Conservation (phyloP, 306 rosid species). For the Rosa lucieae region DNA sequence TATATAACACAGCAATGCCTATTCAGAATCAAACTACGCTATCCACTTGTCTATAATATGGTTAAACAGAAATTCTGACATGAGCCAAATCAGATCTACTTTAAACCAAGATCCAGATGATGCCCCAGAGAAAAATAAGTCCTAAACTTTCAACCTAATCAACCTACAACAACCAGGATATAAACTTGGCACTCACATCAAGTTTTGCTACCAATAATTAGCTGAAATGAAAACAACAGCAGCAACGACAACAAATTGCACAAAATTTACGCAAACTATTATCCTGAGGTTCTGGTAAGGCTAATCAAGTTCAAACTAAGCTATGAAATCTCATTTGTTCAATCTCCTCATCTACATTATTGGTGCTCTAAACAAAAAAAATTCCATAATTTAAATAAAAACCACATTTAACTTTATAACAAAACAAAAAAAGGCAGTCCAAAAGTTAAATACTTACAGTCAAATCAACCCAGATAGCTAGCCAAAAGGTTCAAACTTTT, state of each 20-base stretch:
- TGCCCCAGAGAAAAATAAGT: background rate
- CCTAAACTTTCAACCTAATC: background rate
- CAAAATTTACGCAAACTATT: background rate
- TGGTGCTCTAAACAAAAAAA: background rate
- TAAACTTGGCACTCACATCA: constrained; percentile 32
- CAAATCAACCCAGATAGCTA: background rate
- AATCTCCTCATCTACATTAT: background rate
- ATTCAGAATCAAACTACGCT: background rate
- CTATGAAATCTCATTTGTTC: background rate
- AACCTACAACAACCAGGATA: background rate
- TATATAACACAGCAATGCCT: background rate
- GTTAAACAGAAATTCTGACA: background rate
- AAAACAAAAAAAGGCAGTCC: background rate
- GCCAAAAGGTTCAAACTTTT: background rate
- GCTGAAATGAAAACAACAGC: background rate
- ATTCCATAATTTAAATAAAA: background rate
- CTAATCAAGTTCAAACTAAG: background rate
- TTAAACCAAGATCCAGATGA: background rate
- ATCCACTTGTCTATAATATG: background rate
- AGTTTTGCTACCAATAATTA: background rate
- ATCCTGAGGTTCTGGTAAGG: background rate
- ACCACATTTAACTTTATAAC: background rate
- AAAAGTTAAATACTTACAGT: background rate
- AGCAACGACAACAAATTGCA: background rate
- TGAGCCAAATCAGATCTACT: background rate